Conservation (phyloP, 202 grass and related monocot genomes). For the Schoenoplectus triqueter region DNA sequence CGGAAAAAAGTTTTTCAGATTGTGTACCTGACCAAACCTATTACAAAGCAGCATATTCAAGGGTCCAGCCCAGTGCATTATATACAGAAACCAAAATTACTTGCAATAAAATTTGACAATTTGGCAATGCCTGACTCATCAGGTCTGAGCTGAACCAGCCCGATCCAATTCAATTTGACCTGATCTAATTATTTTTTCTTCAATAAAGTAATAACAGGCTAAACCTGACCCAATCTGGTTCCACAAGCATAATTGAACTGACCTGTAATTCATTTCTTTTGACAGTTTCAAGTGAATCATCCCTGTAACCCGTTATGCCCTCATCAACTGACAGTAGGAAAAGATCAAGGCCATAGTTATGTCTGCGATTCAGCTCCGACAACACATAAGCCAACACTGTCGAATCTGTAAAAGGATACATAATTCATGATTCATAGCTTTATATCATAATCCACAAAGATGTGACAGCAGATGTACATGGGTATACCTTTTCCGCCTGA, state of each 20-base stretch:
- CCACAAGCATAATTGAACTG: slow-evolving; percentile 20
- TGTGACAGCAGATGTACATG: neutral
- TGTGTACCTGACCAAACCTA: neutral
- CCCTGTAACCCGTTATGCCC: slow-evolving; percentile 96
- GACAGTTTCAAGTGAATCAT: slow-evolving; percentile 96
- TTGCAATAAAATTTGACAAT: slow-evolving; percentile 4
- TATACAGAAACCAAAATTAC: neutral
- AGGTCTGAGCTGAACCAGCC: neutral
- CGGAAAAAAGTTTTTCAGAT: slow-evolving; percentile 6
- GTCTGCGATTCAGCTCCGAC: slow-evolving; percentile 70
- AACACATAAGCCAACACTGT: slow-evolving; percentile 92
- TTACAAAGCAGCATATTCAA: neutral
- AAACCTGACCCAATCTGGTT: neutral
- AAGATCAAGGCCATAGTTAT: slow-evolving; percentile 89
- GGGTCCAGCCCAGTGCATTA: neutral
- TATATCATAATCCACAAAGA: slow-evolving; percentile 33
- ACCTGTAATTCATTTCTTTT: slow-evolving; percentile 99
- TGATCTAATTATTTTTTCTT: neutral
- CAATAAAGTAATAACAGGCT: neutral
- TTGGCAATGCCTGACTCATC: neutral
- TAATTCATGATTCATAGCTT: slow-evolving; percentile 17
- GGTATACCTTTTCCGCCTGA: slow-evolving; percentile 89
- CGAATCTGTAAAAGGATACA: slow-evolving; percentile 69
- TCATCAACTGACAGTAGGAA: slow-evolving; percentile 97
- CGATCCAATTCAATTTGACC: neutral